A percentile compares a stretch with the other conserved stretches of the same genome.
Evolutionary conservation across 2,329 filamentous ascomycete species (phyloP).

Genomic region (Neofusicoccum sp.): DNA sequence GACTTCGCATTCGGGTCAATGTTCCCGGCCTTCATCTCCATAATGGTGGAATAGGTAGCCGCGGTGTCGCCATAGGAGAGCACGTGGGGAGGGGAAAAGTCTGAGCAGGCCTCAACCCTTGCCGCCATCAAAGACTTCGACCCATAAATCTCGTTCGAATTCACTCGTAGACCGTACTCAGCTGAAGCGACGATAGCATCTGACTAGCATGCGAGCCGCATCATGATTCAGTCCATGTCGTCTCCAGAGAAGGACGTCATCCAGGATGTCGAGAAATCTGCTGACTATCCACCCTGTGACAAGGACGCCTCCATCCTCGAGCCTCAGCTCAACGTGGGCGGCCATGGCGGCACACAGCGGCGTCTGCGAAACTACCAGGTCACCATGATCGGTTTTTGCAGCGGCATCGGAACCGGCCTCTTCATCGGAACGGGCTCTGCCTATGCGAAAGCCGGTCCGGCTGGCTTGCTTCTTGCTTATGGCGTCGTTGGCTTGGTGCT

Average conservation of each 20-base stretch:
- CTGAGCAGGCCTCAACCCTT: too few species aligned
- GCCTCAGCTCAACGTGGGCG: slow-evolving; percentile 8
- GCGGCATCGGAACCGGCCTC: slow-evolving; percentile 59
- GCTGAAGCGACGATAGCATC: too few species aligned
- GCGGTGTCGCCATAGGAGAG: too few species aligned
- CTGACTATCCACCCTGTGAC: neutral
- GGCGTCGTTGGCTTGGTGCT: slow-evolving; percentile 80
- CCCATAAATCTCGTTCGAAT: too few species aligned
- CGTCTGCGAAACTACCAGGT: slow-evolving; percentile 11
- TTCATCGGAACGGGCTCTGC: slow-evolving; percentile 73
- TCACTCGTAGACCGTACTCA: too few species aligned
- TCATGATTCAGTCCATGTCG: neutral
- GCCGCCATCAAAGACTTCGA: too few species aligned
- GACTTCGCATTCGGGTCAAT: too few species aligned
- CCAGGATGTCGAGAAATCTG: neutral
- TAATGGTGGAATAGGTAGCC: too few species aligned
- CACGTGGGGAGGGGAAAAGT: too few species aligned
- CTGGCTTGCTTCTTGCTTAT: slow-evolving; percentile 39
- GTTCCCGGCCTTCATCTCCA: too few species aligned
- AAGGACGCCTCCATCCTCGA: slow-evolving; percentile 10
- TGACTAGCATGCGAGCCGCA: too few species aligned
- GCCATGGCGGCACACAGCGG: slow-evolving; percentile 5
- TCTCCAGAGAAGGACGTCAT: neutral
- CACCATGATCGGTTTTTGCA: slow-evolving; percentile 32
- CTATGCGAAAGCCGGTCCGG: slow-evolving; percentile 42